Evolutionary conservation across 495 filamentous ascomycete genomes (phyloP).

Genomic region (Astrocystis sublimbata): DNA sequence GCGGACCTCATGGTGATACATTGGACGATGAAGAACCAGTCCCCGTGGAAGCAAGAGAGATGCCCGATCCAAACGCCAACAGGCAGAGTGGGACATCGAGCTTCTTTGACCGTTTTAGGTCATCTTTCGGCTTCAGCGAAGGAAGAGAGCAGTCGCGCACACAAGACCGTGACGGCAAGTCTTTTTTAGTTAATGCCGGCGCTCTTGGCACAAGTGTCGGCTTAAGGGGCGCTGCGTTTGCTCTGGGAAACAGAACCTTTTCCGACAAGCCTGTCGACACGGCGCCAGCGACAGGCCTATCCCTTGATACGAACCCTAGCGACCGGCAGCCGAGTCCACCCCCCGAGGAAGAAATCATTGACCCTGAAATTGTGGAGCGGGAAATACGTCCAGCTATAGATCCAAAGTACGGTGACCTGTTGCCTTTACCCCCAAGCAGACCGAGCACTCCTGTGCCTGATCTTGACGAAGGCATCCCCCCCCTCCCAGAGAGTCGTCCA

Average conservation of each 20-base stretch:
- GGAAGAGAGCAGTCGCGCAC: slow-evolving; percentile 29
- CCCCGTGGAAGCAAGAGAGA: slow-evolving; percentile 35
- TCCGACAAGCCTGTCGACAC: slow-evolving; percentile 45
- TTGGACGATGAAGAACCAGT: slow-evolving; percentile 23
- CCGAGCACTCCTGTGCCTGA: slow-evolving; percentile 44
- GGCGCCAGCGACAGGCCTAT: slow-evolving; percentile 28
- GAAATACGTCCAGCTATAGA: slow-evolving; percentile 58
- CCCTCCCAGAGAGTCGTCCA: slow-evolving; percentile 54
- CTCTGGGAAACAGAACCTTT: slow-evolving; percentile 44
- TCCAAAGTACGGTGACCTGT: slow-evolving; percentile 55
- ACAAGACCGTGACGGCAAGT: slow-evolving; percentile 41
- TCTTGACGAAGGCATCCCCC: slow-evolving; percentile 40
- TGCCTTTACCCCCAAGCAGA: slow-evolving; percentile 56
- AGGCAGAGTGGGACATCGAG: slow-evolving; percentile 32
- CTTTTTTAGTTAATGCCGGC: slow-evolving; percentile 66
- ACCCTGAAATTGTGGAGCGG: slow-evolving; percentile 53
- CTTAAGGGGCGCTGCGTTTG: slow-evolving; percentile 47
- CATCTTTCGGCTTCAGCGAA: slow-evolving; percentile 34
- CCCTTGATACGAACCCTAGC: slow-evolving; percentile 17
- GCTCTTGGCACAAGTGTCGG: slow-evolving; percentile 63
- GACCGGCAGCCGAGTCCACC: slow-evolving; percentile 27
- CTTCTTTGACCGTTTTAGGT: slow-evolving; percentile 38
- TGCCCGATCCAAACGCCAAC: slow-evolving; percentile 33
- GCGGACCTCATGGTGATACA: slow-evolving; percentile 20
- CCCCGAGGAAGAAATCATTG: slow-evolving; percentile 41